Evolutionary conservation across 2,329 filamentous ascomycete species (phyloP).

Genomic region (Aspergillus udagawae): DNA sequence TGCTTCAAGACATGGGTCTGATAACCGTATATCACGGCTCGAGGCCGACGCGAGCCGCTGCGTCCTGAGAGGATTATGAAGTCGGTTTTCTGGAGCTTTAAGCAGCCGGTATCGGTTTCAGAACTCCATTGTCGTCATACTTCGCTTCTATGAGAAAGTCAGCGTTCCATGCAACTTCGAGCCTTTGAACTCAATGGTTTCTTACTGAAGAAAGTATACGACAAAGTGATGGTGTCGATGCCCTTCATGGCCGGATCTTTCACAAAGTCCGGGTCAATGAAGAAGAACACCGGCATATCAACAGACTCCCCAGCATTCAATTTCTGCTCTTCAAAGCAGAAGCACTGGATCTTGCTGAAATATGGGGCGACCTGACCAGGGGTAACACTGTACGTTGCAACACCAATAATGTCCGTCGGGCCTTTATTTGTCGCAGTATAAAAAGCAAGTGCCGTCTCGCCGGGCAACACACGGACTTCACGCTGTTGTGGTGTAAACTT

Average conservation of each 20-base stretch:
- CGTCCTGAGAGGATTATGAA: background rate
- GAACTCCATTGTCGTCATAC: conserved; percentile 75
- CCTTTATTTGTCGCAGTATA: conserved; percentile 94
- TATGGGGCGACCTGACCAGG: conserved; percentile 94
- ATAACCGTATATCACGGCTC: background rate
- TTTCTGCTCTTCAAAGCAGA: conserved; percentile 97
- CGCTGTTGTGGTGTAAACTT: conserved; percentile 96
- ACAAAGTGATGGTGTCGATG: conserved; percentile 91
- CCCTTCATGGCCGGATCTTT: conserved; percentile 90
- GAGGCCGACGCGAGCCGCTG: background rate
- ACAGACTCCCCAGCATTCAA: conserved; percentile 93
- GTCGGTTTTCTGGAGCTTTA: background rate
- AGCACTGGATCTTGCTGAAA: conserved; percentile 99
- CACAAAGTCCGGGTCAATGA: conserved; percentile 91
- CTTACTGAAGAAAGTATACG: conserved; percentile 98
- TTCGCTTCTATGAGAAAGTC: conserved; percentile 61
- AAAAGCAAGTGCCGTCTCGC: conserved; percentile 94
- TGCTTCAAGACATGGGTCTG: background rate
- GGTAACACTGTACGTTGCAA: conserved; percentile 96
- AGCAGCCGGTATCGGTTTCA: conserved; percentile 52
- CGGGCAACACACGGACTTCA: conserved; percentile 89
- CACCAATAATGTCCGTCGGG: conserved; percentile 90
- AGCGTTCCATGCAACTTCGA: conserved; percentile 23
- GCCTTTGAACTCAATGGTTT: background rate
- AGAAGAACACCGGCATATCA: conserved; percentile 99